These are phyloP conservation scores for Murraya paniculata DNA, from an alignment of 345 rosid genomes.

Conservation along the genomic window DNA sequence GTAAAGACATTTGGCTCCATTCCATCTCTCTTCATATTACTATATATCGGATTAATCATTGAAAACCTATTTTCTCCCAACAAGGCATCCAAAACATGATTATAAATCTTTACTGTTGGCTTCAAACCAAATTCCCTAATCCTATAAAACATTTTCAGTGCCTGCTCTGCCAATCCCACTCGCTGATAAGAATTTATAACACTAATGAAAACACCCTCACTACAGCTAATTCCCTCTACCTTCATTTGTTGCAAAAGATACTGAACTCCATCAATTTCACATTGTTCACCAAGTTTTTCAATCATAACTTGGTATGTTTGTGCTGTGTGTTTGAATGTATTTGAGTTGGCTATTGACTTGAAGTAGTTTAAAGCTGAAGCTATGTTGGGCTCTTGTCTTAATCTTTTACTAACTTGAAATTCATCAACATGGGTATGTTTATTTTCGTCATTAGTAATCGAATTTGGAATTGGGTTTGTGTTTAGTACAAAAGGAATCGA, in stretches of 20 bases:
- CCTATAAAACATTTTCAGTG: constrained; percentile 76
- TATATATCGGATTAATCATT: constrained; percentile 61
- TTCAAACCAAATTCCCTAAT: constrained; percentile 74
- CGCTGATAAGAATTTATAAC: constrained; percentile 52
- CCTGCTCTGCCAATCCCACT: constrained; percentile 60
- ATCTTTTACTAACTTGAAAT: constrained; percentile 45
- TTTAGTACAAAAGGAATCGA: constrained; percentile 42
- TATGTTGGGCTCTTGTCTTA: constrained; percentile 47
- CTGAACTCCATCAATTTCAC: constrained; percentile 61
- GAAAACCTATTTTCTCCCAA: constrained; percentile 66
- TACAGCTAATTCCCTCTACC: constrained; percentile 63
- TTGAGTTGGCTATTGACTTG: constrained; percentile 60
- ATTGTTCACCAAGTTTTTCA: constrained; percentile 47
- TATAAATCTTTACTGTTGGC: constrained; percentile 77
- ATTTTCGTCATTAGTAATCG: constrained; percentile 23
- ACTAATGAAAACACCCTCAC: constrained; percentile 60
- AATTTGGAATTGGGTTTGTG: constrained; percentile 32
- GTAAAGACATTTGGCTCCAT: constrained; percentile 80
- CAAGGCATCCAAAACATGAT: constrained; percentile 73
- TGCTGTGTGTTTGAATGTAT: constrained; percentile 65
- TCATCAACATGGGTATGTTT: constrained; percentile 32
- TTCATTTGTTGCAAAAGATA: constrained; percentile 93
- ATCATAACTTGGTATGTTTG: constrained; percentile 65
- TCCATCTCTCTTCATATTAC: constrained; percentile 81
- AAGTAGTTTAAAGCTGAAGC: constrained; percentile 54